A percentile compares a stretch with the other conserved stretches of the same genome.
These are phyloP conservation scores for Penicillium sp. DNA, from an alignment of 2,329 filamentous ascomycete species.

Conservation along the genomic window DNA sequence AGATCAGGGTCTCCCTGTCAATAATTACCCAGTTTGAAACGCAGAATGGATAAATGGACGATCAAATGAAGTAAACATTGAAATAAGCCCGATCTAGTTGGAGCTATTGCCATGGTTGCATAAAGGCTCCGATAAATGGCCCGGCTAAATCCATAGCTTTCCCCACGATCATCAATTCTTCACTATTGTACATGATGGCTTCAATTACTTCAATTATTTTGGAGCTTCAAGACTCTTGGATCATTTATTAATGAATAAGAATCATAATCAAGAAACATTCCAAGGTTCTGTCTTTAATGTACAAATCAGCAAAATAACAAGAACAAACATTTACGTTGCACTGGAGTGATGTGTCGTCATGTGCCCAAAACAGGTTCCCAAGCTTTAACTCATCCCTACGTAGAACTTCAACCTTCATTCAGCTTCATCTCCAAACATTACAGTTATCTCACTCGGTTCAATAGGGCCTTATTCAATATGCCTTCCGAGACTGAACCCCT, in stretches of 20 bases:
- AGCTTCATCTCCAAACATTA: background rate
- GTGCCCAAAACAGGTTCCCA: conserved; percentile 9
- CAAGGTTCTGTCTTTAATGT: background rate
- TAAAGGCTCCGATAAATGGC: background rate
- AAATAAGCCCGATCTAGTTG: background rate
- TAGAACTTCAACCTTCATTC: background rate
- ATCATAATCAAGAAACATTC: background rate
- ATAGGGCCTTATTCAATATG: conserved; percentile 17
- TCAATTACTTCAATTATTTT: background rate
- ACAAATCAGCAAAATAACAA: background rate
- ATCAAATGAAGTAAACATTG: background rate
- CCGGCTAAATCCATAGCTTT: conserved; percentile 5
- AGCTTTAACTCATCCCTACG: background rate
- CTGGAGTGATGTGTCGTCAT: conserved; percentile 7
- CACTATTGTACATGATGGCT: background rate
- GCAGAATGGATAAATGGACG: background rate
- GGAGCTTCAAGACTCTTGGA: background rate
- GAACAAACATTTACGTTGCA: background rate
- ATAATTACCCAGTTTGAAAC: background rate
- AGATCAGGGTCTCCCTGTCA: background rate
- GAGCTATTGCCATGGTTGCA: background rate
- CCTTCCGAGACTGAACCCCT: conserved; percentile 70
- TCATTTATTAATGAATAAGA: background rate
- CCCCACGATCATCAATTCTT: conserved; percentile 1
- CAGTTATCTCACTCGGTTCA: background rate